Base-by-base conservation (phyloP, 164 flowering plant species). In the Vitis rupestris region DNA sequence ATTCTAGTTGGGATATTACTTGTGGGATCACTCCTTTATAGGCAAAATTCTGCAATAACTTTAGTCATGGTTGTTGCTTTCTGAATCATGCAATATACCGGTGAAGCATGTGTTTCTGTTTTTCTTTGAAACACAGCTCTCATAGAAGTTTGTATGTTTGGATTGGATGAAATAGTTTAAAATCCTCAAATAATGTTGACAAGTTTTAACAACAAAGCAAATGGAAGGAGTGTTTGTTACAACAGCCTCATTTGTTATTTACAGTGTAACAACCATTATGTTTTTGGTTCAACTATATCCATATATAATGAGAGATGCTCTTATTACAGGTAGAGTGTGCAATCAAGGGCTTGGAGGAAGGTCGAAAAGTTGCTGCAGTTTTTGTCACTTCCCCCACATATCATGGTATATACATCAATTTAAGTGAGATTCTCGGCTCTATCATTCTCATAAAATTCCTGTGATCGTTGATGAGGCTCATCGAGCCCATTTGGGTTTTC, bases 401-500 rank as follows among this genome's bases (percentile, higher is more conserved):
- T 56, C 82, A 82, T 55, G 85, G 85, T 10, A 70, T 82, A 14
- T 82, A 82, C 74, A 79, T 82, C 67, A 66, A 75, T 71, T 60
- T 82, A 69, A 50, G 57, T 16, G 75, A 75, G 63, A 74, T 82
- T 77, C 79, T 10, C 27, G 50, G 54, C 65, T 82, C 1, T 79
- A 81, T 68, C 82, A 82, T 73, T 74, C 76, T 63, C 61, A 61
- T 68, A 75, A 69, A 37, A 79, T 82, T 57, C 85, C 81, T n/a
- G 9, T 82, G 51, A 79, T 82, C 17, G 81, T 79, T 30, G 82
- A 82, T 65, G 85, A 82, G 70, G 85, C 85, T 67, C 85, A 82
- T 73, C 82, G 85, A 8, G 82, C 85, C 23, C 85, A 82, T 60
- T 66, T 82, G 16, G 85, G 81, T 27, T 79, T 82, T 66, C 85